Evolutionary conservation across 495 filamentous ascomycete species (phyloP).

Genomic region (Trichoderma reesei): DNA sequence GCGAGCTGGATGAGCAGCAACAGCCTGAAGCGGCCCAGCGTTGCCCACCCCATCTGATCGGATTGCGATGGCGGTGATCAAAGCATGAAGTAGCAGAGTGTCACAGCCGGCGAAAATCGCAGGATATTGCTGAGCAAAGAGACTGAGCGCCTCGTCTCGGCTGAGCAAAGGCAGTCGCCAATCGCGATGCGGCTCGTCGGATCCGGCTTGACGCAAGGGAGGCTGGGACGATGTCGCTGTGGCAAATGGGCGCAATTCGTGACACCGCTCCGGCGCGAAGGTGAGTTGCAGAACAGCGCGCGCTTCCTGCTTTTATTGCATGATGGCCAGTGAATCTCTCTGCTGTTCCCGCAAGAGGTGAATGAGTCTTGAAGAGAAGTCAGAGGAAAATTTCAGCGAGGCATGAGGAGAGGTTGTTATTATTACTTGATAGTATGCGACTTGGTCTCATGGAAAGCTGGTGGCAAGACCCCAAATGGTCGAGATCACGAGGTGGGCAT

Average conservation of each 20-base stretch:
- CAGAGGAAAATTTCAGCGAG: neutral
- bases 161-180: neutral
- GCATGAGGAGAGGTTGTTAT: neutral
- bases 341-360: too few relatives aligned
- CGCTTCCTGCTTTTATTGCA: neutral
- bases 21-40: neutral
- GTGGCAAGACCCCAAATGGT: neutral
- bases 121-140: neutral
- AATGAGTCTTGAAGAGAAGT: neutral
- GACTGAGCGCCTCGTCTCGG: neutral
- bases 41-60: neutral
- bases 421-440: neutral
- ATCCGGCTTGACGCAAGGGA: neutral
- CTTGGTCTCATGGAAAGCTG: neutral
- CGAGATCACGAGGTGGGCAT: constrained; percentile 5
- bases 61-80: neutral
- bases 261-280: neutral
- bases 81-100: neutral
- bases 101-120: neutral
- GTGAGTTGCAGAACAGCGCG: neutral
- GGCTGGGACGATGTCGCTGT: neutral
- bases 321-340: neutral
- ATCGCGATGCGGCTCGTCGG: neutral
- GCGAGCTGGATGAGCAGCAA: neutral
- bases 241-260: neutral